Conservation (phyloP, 2,329 filamentous ascomycete species). For the Neonectria sp. region DNA sequence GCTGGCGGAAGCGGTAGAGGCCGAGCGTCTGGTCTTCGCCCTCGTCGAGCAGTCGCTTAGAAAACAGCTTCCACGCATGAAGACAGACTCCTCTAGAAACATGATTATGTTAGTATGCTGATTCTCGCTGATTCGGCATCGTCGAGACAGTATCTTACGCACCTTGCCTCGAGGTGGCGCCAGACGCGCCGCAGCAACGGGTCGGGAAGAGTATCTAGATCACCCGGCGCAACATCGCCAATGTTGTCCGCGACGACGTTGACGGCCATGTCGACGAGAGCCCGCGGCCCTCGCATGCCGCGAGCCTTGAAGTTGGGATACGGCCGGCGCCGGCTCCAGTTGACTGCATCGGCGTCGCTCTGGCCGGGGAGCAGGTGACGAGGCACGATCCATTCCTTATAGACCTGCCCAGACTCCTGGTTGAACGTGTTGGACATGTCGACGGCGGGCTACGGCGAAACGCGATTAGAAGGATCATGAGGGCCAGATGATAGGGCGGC, state of each 20-base stretch:
- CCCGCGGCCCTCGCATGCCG: constrained; percentile 52
- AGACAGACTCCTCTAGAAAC: constrained; percentile 53
- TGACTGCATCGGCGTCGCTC: constrained; percentile 42
- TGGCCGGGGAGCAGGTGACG: constrained; percentile 42
- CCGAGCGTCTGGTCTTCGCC: constrained; percentile 53
- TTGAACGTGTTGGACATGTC: constrained; percentile 51
- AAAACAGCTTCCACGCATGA: constrained; percentile 59
- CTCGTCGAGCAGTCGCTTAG: constrained; percentile 50
- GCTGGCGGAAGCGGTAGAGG: constrained; percentile 57
- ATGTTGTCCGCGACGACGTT: constrained; percentile 56
- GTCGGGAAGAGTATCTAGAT: constrained; percentile 54
- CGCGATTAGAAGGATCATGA: neutral
- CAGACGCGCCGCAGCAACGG: constrained; percentile 56
- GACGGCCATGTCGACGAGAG: constrained; percentile 58
- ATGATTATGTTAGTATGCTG: constrained; percentile 4
- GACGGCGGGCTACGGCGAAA: constrained; percentile 4
- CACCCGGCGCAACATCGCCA: constrained; percentile 50
- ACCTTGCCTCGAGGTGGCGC: constrained; percentile 59
- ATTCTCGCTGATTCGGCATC: constrained; percentile 2
- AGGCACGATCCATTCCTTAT: constrained; percentile 55
- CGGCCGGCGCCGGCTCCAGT: constrained; percentile 55
- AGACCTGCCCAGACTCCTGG: constrained; percentile 53
- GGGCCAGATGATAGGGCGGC: neutral
- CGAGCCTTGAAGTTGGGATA: constrained; percentile 47
- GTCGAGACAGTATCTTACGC: constrained; percentile 4